Evolutionary conservation across 2,329 filamentous ascomycete genomes (phyloP).

Genomic region (Aureobasidium sp.): DNA sequence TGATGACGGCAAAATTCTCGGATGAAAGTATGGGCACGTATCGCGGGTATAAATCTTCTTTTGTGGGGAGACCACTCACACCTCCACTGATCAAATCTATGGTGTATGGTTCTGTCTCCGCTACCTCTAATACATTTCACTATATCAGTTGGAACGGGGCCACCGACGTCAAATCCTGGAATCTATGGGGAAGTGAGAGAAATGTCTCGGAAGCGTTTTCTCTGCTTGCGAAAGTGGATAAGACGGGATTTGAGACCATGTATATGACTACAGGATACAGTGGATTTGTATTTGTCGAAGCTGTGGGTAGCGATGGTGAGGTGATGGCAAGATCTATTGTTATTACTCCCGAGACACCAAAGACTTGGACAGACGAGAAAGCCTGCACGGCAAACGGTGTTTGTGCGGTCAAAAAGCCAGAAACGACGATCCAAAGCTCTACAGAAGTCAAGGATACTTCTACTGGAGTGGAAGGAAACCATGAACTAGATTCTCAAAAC

Average conservation of each 20-base stretch:
- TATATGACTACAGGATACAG: neutral
- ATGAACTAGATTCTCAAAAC: neutral
- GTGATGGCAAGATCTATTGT: neutral
- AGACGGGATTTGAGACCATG: constrained; percentile 16
- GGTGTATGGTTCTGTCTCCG: constrained; percentile 24
- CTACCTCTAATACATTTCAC: constrained; percentile 26
- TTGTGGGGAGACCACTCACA: constrained; percentile 24
- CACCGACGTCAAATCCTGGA: constrained; percentile 32
- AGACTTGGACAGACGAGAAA: neutral
- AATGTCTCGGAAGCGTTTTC: neutral
- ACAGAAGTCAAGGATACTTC: too few relatives aligned
- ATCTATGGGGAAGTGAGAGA: constrained; percentile 24
- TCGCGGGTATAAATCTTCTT: constrained; percentile 34
- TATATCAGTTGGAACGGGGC: constrained; percentile 34
- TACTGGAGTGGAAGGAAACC: too few relatives aligned
- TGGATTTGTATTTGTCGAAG: neutral
- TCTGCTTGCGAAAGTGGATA: neutral
- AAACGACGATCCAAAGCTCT: too few relatives aligned
- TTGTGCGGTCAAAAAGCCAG: neutral
- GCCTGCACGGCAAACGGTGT: neutral
- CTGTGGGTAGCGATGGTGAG: neutral
- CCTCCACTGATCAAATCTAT: constrained; percentile 27
- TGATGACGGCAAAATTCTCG: constrained; percentile 30
- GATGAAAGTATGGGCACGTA: constrained; percentile 32
- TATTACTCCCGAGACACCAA: neutral